Conservation (phyloP, 179 eudicot species). For the Corrigiola litoralis region DNA sequence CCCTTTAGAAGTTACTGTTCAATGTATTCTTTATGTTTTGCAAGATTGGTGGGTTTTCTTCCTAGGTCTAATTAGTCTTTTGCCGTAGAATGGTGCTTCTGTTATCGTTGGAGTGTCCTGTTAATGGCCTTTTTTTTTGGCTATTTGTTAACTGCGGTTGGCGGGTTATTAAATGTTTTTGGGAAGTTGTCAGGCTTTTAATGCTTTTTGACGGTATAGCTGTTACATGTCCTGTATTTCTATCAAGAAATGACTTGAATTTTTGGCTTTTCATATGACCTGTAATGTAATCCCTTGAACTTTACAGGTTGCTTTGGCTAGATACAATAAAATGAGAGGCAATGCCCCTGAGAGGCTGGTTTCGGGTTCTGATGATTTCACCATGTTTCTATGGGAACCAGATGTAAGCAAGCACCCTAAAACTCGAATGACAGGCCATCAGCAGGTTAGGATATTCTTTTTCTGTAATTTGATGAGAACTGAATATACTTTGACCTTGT, state of each 20-base stretch:
- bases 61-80: background rate
- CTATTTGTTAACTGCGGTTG: too few species aligned
- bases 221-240: background rate
- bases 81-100: too few species aligned
- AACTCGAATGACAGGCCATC: slow-evolving; percentile 97
- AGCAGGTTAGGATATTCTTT: slow-evolving; percentile 51
- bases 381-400: slow-evolving; percentile 98
- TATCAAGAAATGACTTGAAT: background rate
- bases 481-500: background rate
- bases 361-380: slow-evolving; percentile 97
- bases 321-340: slow-evolving; percentile 80
- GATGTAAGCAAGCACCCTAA: slow-evolving; percentile 86
- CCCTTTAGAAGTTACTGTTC: background rate
- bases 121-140: background rate
- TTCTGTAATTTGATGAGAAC: background rate
- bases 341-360: slow-evolving; percentile 92
- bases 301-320: slow-evolving; percentile 64
- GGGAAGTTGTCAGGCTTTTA: background rate
- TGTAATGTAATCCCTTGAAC: background rate
- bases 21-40: too few species aligned
- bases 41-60: background rate
- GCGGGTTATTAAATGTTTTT: too few species aligned
- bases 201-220: background rate
- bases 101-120: background rate
- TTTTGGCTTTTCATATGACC: background rate